A percentile compares a stretch with the other conserved stretches of the same genome.
These are phyloP conservation scores for Rosa rugosa DNA, from an alignment of 306 rosid species.

Conservation along the genomic window DNA sequence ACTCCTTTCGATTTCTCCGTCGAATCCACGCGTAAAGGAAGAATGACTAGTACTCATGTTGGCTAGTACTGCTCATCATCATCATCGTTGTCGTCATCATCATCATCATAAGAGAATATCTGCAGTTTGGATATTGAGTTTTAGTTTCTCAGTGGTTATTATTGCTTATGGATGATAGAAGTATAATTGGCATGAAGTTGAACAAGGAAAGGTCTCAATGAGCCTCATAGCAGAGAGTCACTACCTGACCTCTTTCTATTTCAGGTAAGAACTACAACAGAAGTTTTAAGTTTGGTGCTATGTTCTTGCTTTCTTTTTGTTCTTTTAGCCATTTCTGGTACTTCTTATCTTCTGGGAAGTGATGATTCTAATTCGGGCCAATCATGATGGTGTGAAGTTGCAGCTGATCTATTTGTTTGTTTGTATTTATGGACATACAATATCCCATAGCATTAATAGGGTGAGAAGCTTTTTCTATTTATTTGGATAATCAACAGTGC, in stretches of 20 bases:
- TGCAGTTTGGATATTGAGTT: constrained; percentile 9
- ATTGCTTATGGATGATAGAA: constrained; percentile 11
- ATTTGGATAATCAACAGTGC: not conserved
- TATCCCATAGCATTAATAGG: constrained; percentile 9
- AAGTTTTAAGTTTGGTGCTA: not conserved
- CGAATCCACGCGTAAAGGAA: constrained; percentile 17
- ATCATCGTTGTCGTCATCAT: not conserved
- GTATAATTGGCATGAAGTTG: constrained; percentile 56
- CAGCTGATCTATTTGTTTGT: not conserved
- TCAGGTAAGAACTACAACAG: constrained; percentile 42
- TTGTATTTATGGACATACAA: constrained; percentile 6
- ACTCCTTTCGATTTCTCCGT: constrained; percentile 49
- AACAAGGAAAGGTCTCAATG: constrained; percentile 54
- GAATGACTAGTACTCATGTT: constrained; percentile 1
- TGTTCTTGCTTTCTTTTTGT: not conserved
- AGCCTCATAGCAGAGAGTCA: constrained; percentile 44
- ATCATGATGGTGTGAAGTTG: constrained; percentile 11
- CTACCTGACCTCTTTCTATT: constrained; percentile 43
- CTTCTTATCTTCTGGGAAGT: constrained; percentile 1
- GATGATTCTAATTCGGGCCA: not conserved
- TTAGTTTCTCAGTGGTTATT: not conserved
- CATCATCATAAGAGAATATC: not conserved
- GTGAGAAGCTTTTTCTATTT: not conserved
- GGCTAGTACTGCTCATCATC: not conserved
- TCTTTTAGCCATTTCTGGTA: constrained; percentile 12